Evolutionary conservation across 1,139 yeast genomes (phyloP), one percentile per base, ranked within the genome.

Genomic region (Kodamaea arcana): DNA sequence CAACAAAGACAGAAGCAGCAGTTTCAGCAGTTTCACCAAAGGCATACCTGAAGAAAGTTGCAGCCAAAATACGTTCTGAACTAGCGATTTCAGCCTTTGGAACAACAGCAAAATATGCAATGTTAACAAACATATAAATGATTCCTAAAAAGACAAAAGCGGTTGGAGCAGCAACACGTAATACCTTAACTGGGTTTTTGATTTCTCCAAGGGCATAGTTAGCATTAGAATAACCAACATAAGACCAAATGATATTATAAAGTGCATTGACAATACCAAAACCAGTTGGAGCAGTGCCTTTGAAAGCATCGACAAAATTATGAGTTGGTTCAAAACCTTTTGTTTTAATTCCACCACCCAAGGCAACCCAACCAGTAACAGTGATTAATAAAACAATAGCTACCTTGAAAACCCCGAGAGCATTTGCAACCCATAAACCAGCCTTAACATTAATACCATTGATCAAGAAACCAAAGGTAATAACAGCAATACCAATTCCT

Each of bases 131-230:
- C 52, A 80, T 70, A 54, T 84, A 84, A 49, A 85, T 74, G 42
- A 83, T 69, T 31, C 83, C 79, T 54, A 83, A 70, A 36, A 81
- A 80, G 31, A 80, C 62, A 43, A 77, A 66, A 47, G 75, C 75
- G 25, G 59, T 36, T 25, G 76, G 76, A 18, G 75, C 76, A 25
- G 75, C 73, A 27, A 57, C 47, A 46, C 50, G 61, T 51, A 70
- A 64, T 16, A 65, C 66, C 45, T 60, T 65, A 36, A 54, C 56
- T 3, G 76, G 75, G 51, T 70, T 69, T 56, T 77, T 80, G 36
- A 81, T 80, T 59, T 84, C 95, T 47, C 88, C 85, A 39, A 84
- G 67, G 10, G 94, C 94, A 52, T 84, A 84, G 60, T 84, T 83
- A 40, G 83, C 92, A 53, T 85, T 84, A 30, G 83, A 77, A 52